Evolutionary conservation across 2,329 filamentous ascomycete genomes (phyloP), one percentile per base, ranked within the genome.

Genomic region (Fusarium guadeloupense): DNA sequence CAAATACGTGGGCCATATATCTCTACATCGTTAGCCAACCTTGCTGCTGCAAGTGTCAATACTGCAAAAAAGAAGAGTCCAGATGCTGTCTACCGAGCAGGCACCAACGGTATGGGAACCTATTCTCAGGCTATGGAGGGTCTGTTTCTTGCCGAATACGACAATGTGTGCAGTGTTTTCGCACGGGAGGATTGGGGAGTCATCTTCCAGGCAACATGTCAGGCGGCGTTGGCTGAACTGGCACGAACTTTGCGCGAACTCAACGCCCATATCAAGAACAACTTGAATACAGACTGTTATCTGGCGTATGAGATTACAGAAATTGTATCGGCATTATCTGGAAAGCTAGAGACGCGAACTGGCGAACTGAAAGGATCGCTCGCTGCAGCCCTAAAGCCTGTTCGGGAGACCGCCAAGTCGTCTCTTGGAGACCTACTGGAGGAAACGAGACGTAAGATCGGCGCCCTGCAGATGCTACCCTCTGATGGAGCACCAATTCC

Each of bases 251-350:
- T 98, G 48, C 87, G 91, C 23, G 94, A 98, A 70, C 82, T 99
- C 26, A 97, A 98, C 74, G 84, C 86, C 43, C 93, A 97, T 71
- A 93, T 98, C 75, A 93, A 93, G 72, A 80, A 85, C 34, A 93
- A 97, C 71, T 79, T 97, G 33, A 85, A 88, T 65, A 97, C 92
- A 0, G 95, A 99, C 74, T 98, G 94, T 76, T 98, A 92, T 74
- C 84, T 99, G 42, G 93, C 93, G 8, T 99, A 96, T 74, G 95
- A 99, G 73, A 91, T 98, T 26, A 91, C 96, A 26, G 94, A 97
- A 69, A 91, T 97, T 57, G 87, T 98, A 40, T 91, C 92, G 1
- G 85, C 84, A 12, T 82, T 97, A 41, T 93, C 92, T 3, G 89
- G 88, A 51, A 88, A 89, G 33, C 80, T 99, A 5, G 94, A 97